Conservation (phyloP, 2,329 filamentous ascomycete genomes). For the Helminthosporium solani region DNA sequence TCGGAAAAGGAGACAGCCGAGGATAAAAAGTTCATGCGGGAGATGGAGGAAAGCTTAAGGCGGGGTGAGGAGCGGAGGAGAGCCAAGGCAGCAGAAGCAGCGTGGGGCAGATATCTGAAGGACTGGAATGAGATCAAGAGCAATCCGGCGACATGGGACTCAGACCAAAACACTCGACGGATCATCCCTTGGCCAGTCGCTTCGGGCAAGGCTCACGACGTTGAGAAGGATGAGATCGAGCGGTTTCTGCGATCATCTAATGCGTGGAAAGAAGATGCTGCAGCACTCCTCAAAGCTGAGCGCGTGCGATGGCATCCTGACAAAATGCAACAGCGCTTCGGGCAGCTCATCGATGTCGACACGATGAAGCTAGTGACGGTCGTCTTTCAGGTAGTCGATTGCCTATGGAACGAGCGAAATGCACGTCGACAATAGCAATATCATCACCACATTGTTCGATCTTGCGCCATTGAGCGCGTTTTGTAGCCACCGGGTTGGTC, state of each 20-base stretch:
- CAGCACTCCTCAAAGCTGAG: conserved; percentile 71
- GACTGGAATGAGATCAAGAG: conserved; percentile 61
- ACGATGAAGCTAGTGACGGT: conserved; percentile 80
- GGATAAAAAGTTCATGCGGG: conserved; percentile 53
- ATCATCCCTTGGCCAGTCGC: conserved; percentile 73
- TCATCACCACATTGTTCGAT: background rate
- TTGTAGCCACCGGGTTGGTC: background rate
- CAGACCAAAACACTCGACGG: conserved; percentile 26
- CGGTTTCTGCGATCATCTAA: conserved; percentile 67
- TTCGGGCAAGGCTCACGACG: conserved; percentile 58
- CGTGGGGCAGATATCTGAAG: conserved; percentile 65
- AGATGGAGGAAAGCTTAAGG: conserved; percentile 69
- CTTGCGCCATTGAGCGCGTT: background rate
- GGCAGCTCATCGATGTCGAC: conserved; percentile 66
- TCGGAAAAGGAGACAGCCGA: conserved; percentile 42
- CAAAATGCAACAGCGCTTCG: conserved; percentile 90
- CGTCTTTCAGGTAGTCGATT: conserved; percentile 88
- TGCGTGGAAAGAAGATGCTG: conserved; percentile 39
- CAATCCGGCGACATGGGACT: conserved; percentile 12
- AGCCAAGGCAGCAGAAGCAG: conserved; percentile 56
- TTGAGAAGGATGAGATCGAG: conserved; percentile 62
- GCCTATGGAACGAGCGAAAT: conserved; percentile 65
- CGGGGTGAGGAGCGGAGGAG: conserved; percentile 64
- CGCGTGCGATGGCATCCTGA: conserved; percentile 95
- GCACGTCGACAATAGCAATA: conserved; percentile 7